Evolutionary conservation across 2,329 filamentous ascomycete species (phyloP).

Genomic region (Mycocentrospora acerina): DNA sequence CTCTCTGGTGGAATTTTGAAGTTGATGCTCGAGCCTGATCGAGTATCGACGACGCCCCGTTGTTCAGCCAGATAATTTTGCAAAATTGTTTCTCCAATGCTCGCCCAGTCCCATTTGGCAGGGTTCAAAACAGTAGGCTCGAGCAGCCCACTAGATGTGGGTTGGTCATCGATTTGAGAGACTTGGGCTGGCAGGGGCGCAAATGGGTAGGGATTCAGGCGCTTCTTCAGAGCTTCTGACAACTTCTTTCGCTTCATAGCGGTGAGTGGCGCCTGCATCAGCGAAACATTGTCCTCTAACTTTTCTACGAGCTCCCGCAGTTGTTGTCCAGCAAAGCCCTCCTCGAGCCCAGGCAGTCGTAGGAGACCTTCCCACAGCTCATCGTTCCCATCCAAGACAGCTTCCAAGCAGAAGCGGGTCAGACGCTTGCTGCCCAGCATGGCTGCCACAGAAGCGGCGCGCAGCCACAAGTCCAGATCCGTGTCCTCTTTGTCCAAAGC

Average conservation of each 20-base stretch:
- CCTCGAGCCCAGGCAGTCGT: conserved; percentile 55
- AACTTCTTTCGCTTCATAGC: conserved; percentile 54
- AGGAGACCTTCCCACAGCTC: conserved; percentile 56
- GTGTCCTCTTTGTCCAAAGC: conserved; percentile 66
- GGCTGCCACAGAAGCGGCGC: conserved; percentile 59
- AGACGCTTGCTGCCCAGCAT: conserved; percentile 60
- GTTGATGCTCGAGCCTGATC: conserved; percentile 44
- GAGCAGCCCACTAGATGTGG: conserved; percentile 27
- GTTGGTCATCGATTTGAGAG: conserved; percentile 17
- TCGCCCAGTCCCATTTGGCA: conserved; percentile 48
- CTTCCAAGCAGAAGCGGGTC: conserved; percentile 63
- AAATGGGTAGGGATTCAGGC: conserved; percentile 55
- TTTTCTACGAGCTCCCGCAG: conserved; percentile 47
- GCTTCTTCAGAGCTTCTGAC: conserved; percentile 54
- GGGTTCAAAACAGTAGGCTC: conserved; percentile 40
- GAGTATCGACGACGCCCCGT: conserved; percentile 28
- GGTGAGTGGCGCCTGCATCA: conserved; percentile 53
- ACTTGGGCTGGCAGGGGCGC: conserved; percentile 41
- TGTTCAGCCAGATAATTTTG: conserved; percentile 47
- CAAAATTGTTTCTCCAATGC: conserved; percentile 52
- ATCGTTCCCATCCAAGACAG: conserved; percentile 63
- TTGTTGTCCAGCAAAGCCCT: conserved; percentile 41
- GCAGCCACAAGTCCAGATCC: conserved; percentile 65
- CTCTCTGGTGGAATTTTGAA: conserved; percentile 44
- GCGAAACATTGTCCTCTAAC: conserved; percentile 58